A percentile compares a stretch with the other conserved stretches of the same genome.
Evolutionary conservation across 352 stramenopile species (phyloP).

Genomic region (Globisporangium spiculum): DNA sequence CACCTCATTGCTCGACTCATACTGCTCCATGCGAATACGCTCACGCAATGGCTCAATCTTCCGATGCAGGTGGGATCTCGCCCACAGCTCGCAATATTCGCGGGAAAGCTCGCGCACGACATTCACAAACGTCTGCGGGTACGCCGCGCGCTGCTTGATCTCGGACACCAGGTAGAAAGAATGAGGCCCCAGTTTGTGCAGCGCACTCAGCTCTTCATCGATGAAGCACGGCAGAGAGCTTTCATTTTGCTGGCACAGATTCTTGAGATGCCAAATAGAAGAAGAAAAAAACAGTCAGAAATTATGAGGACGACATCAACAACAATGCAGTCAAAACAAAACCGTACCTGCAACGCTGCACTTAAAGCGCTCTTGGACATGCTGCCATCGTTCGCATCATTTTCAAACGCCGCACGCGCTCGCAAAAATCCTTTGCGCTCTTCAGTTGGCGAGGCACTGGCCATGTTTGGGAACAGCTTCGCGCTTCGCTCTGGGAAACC

Average conservation of each 20-base stretch:
- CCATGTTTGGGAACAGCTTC: constrained; percentile 47
- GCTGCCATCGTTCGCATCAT: constrained; percentile 24
- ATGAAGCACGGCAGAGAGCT: constrained; percentile 38
- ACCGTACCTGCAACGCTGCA: constrained; percentile 32
- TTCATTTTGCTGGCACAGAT: constrained; percentile 15
- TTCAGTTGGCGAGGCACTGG: not conserved
- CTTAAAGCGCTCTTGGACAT: constrained; percentile 24
- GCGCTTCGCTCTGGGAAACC: constrained; percentile 41
- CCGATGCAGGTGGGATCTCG: constrained; percentile 41
- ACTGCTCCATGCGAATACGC: constrained; percentile 63
- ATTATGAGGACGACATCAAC: not conserved
- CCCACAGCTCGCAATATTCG: constrained; percentile 73
- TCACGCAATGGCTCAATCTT: constrained; percentile 69
- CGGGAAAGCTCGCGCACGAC: constrained; percentile 51
- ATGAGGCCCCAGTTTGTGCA: constrained; percentile 43
- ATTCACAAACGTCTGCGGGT: constrained; percentile 49
- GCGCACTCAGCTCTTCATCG: constrained; percentile 49
- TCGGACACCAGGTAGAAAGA: constrained; percentile 54
- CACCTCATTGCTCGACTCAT: constrained; percentile 77
- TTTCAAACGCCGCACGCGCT: constrained; percentile 25
- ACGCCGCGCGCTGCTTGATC: constrained; percentile 37
- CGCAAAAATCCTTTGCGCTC: constrained; percentile 12
- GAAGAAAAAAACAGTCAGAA: not conserved
- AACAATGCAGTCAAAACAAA: not conserved
- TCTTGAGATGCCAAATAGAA: constrained; percentile 9